Evolutionary conservation across 352 stramenopile species (phyloP), one percentile per base, ranked within the genome.

Genomic region (Thalassiosira sp.): DNA sequence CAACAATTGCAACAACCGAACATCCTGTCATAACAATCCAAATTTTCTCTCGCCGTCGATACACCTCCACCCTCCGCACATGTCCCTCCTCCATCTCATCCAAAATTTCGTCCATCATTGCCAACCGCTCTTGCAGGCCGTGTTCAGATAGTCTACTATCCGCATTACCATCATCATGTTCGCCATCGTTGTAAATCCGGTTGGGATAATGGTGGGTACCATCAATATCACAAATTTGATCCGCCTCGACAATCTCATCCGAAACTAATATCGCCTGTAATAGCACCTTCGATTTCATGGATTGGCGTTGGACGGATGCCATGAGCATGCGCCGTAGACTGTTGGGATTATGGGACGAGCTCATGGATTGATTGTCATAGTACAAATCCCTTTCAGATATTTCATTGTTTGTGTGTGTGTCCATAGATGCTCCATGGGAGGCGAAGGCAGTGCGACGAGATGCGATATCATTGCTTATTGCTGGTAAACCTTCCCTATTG

Each of bases 181-280:
- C n/a, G n/a, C n/a, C n/a, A n/a, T n/a, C n/a, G n/a, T n/a, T n/a
- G n/a, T n/a, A n/a, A n/a, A n/a, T n/a, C n/a, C n/a, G n/a, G n/a
- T 57, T 6, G 48, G 22, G 22, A 57, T 37, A 37, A 16, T 11
- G 15, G 31, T 33, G 6, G 6, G 2, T 22, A 18, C 10, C 24
- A 6, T 37, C 31, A 8, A 10, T 37, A 8, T 37, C 31, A 10
- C 31, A n/a, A 57, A 57, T 18, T 20, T 18, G 5, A 33, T 57
- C 48, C n/a, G 48, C 48, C 48, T 57, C 48, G 15, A 57, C 48
- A 57, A 33, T 57, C 16, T 57, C 48, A 57, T 57, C 48, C 5
- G 48, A 57, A 3, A 57, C 48, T 7, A 57, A 37, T 2, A 57
- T 28, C 2, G 48, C 48, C 18, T 57, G 48, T 1, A 57, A 37